Evolutionary conservation across 306 rosid genomes (phyloP).

Genomic region (Corylus heterophylla): DNA sequence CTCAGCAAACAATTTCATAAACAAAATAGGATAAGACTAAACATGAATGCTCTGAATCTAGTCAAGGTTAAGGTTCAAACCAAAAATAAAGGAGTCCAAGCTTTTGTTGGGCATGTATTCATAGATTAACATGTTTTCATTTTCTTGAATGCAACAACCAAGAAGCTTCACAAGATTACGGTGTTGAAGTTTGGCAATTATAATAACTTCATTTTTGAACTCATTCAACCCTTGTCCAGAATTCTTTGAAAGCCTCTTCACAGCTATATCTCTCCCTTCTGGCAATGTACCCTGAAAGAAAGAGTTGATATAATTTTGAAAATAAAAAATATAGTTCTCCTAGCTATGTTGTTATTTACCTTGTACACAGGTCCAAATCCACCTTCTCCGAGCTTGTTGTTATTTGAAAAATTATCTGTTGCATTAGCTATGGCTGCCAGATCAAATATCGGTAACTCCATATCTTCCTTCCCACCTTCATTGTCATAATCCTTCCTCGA

Average conservation of each 20-base stretch:
- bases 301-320: not conserved
- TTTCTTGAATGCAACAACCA: constrained; percentile 19
- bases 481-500: too few species aligned
- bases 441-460: constrained; percentile 52
- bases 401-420: constrained; percentile 44
- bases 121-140: too few species aligned
- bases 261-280: constrained; percentile 57
- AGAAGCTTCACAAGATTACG: constrained; percentile 48
- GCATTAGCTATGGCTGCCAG: constrained; percentile 33
- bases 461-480: constrained; percentile 24
- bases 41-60: too few species aligned
- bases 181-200: constrained; percentile 47
- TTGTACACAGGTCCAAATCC: constrained; percentile 63
- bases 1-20: too few species aligned
- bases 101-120: too few species aligned
- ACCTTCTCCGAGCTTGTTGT: constrained; percentile 60
- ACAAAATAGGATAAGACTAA: too few species aligned
- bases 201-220: constrained; percentile 18
- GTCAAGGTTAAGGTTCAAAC: too few species aligned
- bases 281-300: constrained; percentile 50
- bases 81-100: too few species aligned
- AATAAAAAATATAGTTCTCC: not conserved
- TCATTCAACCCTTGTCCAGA: constrained; percentile 58
- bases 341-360: constrained; percentile 23
- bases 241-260: constrained; percentile 51